These are phyloP conservation scores for Trypanosoma platydactyli DNA, from an alignment of 208 protist species.

Conservation along the genomic window DNA sequence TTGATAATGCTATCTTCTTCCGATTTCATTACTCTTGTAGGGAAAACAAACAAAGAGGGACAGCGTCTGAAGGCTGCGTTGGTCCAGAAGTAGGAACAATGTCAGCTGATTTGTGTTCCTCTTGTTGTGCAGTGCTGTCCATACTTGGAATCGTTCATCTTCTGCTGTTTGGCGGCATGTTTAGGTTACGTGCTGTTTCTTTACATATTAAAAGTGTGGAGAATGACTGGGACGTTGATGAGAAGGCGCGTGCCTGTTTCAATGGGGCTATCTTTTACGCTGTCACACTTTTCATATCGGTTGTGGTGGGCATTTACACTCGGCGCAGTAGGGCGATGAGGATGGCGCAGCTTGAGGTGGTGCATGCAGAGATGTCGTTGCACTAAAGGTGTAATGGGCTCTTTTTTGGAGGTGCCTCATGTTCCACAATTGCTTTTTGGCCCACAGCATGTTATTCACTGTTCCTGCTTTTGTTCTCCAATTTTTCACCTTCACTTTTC, in stretches of 20 bases:
- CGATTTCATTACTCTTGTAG: background rate
- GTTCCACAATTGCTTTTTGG: too few relatives aligned
- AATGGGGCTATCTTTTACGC: conserved; percentile 85
- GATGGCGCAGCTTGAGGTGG: conserved; percentile 34
- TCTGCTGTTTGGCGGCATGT: conserved; percentile 82
- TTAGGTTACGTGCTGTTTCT: conserved; percentile 61
- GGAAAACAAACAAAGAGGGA: too few relatives aligned
- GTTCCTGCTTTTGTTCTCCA: too few relatives aligned
- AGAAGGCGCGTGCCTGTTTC: conserved; percentile 86
- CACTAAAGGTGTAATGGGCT: background rate
- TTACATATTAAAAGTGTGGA: conserved; percentile 75
- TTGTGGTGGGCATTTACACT: conserved; percentile 71
- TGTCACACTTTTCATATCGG: conserved; percentile 72
- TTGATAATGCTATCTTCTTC: background rate
- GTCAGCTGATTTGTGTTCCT: conserved; percentile 63
- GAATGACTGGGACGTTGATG: conserved; percentile 64
- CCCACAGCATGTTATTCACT: too few relatives aligned
- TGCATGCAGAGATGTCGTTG: conserved; percentile 37
- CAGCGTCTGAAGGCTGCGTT: background rate
- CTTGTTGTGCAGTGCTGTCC: conserved; percentile 83
- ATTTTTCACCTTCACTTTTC: too few relatives aligned
- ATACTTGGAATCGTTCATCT: conserved; percentile 85
- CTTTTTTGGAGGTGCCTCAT: too few relatives aligned
- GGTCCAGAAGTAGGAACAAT: conserved; percentile 26
- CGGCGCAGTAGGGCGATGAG: conserved; percentile 60